These are phyloP conservation scores for Leccinum subrobustum DNA, from an alignment of 1,284 basidiomycete species.

Conservation along the genomic window DNA sequence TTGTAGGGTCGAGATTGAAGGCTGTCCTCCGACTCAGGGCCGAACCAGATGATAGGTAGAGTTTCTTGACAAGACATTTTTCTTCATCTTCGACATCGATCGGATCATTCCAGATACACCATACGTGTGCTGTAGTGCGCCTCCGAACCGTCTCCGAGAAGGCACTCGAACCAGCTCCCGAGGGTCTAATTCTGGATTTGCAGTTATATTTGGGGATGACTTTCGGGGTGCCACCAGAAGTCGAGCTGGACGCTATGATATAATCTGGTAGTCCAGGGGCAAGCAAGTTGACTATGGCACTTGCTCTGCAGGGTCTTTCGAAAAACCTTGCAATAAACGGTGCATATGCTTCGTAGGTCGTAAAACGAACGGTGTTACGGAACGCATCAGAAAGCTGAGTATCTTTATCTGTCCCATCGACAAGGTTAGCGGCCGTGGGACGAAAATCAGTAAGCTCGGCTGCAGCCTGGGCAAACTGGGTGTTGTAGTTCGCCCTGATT, in stretches of 20 bases:
- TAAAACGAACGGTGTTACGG: background rate
- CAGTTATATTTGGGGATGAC: background rate
- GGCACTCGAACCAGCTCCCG: background rate
- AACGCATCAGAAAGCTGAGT: background rate
- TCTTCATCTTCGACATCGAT: background rate
- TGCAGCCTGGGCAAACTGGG: background rate
- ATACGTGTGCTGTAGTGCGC: background rate
- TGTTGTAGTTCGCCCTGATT: slow-evolving; percentile 7
- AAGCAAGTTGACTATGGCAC: background rate
- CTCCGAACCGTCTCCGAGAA: background rate
- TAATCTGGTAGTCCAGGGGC: background rate
- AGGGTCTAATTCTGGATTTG: background rate
- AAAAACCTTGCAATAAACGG: background rate
- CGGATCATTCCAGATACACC: background rate
- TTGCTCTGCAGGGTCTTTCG: background rate
- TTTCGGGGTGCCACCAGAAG: background rate
- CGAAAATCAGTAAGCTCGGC: background rate
- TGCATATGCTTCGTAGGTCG: background rate
- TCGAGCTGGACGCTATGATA: background rate
- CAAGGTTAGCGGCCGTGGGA: background rate
- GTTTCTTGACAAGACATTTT: background rate
- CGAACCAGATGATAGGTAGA: background rate
- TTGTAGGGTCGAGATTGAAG: background rate
- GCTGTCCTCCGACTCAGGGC: background rate
- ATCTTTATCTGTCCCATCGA: background rate